Conservation (phyloP, 75 land plant species). For the Pinus tabuliformis region DNA sequence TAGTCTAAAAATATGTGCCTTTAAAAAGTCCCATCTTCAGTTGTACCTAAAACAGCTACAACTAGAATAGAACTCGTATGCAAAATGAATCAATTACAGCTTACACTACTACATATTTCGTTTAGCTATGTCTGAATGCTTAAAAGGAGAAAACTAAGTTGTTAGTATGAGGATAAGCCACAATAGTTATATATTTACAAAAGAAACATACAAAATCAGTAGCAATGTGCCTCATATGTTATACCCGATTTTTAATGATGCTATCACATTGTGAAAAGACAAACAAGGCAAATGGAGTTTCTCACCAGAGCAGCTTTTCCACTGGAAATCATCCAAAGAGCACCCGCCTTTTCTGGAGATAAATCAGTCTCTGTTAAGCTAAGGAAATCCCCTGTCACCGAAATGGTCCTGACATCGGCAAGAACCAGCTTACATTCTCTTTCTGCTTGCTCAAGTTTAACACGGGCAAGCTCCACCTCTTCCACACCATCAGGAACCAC, state of each 20-base stretch:
- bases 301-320: conserved; percentile 66
- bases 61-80: too few relatives aligned
- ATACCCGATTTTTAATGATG: neutral
- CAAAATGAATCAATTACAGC: too few relatives aligned
- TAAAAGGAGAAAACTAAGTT: neutral
- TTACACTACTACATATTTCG: too few relatives aligned
- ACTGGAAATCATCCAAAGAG: conserved; percentile 71
- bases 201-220: neutral
- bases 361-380: conserved; percentile 1
- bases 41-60: neutral
- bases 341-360: conserved; percentile 27
- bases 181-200: neutral
- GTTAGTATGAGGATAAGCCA: neutral
- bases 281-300: neutral
- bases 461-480: conserved; percentile 94
- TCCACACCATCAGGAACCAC: conserved; percentile 98
- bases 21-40: neutral
- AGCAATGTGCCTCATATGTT: neutral
- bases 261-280: neutral
- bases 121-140: too few relatives aligned
- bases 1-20: neutral
- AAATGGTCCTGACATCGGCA: conserved; percentile 64
- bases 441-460: conserved; percentile 80
- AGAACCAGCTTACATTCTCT: conserved; percentile 67
- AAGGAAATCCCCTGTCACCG: conserved; percentile 32